phyloP scores from a whole-genome alignment of 768 basidiomycete genomes.

The Boletus coccyginus region DNA sequence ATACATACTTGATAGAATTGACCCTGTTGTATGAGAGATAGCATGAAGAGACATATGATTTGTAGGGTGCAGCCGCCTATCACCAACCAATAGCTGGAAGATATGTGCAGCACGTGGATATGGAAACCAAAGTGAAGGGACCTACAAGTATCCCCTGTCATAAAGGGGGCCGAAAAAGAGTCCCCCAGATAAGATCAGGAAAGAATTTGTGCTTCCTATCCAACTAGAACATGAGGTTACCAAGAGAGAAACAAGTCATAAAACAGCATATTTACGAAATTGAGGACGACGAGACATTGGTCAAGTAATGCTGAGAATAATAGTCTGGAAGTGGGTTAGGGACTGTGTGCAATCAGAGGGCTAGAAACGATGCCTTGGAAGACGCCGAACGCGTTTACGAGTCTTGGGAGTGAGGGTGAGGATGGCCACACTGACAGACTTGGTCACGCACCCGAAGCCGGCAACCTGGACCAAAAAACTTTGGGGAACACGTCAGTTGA shows the following conservation, averaged over 20 bases:
- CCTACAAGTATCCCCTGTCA: constrained; percentile 52
- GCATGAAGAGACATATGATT: constrained; percentile 40
- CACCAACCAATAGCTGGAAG: constrained; percentile 40
- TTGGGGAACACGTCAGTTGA: neutral
- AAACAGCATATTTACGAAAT: constrained; percentile 31
- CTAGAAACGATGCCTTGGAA: constrained; percentile 33
- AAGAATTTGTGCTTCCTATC: constrained; percentile 50
- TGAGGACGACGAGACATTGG: constrained; percentile 34
- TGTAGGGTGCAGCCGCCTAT: constrained; percentile 44
- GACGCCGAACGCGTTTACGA: constrained; percentile 38
- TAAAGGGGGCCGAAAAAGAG: constrained; percentile 48
- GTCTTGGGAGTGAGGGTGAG: constrained; percentile 17
- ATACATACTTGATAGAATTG: constrained; percentile 38
- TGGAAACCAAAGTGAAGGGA: neutral
- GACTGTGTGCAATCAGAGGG: neutral
- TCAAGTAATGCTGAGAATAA: constrained; percentile 36
- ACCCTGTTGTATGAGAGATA: constrained; percentile 37
- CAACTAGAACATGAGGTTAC: constrained; percentile 24
- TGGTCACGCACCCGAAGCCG: constrained; percentile 33
- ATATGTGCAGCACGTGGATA: neutral
- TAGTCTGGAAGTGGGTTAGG: constrained; percentile 30
- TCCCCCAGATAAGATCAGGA: constrained; percentile 42
- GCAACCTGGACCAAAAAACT: constrained; percentile 38
- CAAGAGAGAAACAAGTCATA: neutral
- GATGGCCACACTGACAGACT: neutral